Evolutionary conservation across 2,329 filamentous ascomycete genomes (phyloP).

Genomic region (Colletotrichum falcatum): DNA sequence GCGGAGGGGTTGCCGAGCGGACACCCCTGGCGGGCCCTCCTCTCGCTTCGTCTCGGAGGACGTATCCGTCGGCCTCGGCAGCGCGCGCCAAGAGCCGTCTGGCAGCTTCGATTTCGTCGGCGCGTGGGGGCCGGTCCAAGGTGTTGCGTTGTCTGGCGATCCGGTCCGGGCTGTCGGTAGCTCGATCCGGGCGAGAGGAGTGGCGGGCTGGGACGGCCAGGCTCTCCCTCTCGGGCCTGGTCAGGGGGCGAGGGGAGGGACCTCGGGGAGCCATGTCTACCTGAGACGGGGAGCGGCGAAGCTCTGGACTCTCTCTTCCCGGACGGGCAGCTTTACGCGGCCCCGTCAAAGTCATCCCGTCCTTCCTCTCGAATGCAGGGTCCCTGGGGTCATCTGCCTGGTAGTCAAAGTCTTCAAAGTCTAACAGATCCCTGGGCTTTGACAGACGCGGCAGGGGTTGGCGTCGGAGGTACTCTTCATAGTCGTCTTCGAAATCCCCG

Average conservation of each 20-base stretch:
- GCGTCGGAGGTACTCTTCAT: slow-evolving; percentile 6
- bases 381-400: slow-evolving; percentile 8
- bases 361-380: not conserved
- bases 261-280: slow-evolving; percentile 8
- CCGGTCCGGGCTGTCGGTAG: slow-evolving; percentile 10
- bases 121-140: slow-evolving; percentile 21
- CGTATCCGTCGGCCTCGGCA: slow-evolving; percentile 11
- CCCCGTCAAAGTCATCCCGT: not conserved
- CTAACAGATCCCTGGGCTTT: slow-evolving; percentile 11
- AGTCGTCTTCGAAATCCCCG: slow-evolving; percentile 13
- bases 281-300: slow-evolving; percentile 17
- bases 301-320: slow-evolving; percentile 8
- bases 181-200: slow-evolving; percentile 27
- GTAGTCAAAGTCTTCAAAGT: not conserved
- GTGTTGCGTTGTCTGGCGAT: slow-evolving; percentile 13
- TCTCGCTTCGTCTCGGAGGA: not conserved
- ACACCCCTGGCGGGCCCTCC: not conserved
- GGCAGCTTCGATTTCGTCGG: slow-evolving; percentile 34
- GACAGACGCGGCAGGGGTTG: slow-evolving; percentile 15
- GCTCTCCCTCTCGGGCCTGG: slow-evolving; percentile 7
- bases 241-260: not conserved
- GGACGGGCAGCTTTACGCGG: not conserved
- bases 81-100: slow-evolving; percentile 28
- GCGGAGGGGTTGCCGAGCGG: slow-evolving; percentile 35
- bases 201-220: slow-evolving; percentile 3